Percentiles rank a stretch among this genome's conserved stretches.
These are phyloP conservation scores for Coprinopsis strossmayeri DNA, from an alignment of 768 basidiomycete species.

Conservation along the genomic window DNA sequence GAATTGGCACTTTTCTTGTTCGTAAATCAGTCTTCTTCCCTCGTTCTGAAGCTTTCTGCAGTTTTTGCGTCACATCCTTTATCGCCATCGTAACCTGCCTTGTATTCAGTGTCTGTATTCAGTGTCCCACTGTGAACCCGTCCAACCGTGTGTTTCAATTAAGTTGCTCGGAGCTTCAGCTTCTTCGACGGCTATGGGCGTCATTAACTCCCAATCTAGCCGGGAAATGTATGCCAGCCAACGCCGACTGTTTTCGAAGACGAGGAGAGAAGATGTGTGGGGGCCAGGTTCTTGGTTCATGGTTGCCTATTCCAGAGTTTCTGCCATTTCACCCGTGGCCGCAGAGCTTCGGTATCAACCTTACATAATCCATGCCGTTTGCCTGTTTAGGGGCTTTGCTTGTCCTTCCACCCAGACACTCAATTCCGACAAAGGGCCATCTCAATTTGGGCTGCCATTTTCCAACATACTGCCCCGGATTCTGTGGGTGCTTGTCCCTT, in stretches of 20 bases:
- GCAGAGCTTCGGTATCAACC: conserved; percentile 8
- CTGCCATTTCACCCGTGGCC: conserved; percentile 4
- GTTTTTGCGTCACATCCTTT: background rate
- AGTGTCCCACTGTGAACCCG: background rate
- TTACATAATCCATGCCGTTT: background rate
- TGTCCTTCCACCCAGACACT: conserved; percentile 4
- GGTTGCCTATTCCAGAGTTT: conserved; percentile 4
- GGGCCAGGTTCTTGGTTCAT: conserved; percentile 7
- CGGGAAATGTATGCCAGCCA: background rate
- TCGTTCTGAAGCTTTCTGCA: background rate
- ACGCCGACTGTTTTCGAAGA: background rate
- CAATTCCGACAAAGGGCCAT: conserved; percentile 9
- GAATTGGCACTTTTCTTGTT: conserved; percentile 23
- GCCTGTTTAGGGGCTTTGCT: conserved; percentile 2
- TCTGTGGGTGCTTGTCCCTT: conserved; percentile 2
- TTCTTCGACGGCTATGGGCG: background rate
- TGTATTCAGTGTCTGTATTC: conserved; percentile 15
- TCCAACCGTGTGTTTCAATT: background rate
- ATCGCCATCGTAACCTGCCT: conserved; percentile 23
- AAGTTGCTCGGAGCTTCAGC: background rate
- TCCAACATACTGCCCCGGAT: background rate
- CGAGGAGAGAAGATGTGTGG: background rate
- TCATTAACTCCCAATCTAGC: too few species aligned
- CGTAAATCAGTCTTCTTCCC: conserved; percentile 7
- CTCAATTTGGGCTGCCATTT: conserved; percentile 5